Conservation (phyloP, 2,329 filamentous ascomycete species). For the Monilinia laxa region DNA sequence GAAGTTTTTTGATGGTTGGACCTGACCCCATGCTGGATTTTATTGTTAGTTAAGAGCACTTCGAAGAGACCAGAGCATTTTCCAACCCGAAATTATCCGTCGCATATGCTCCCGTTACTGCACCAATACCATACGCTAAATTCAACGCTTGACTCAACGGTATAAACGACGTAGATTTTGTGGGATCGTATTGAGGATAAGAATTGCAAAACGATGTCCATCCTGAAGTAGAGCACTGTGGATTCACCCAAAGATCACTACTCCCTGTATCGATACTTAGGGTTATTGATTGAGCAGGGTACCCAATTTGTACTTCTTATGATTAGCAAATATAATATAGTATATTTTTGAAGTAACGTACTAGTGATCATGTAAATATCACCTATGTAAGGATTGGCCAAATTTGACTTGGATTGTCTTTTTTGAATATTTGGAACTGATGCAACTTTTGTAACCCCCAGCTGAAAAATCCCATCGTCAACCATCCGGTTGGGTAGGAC, state of each 20-base stretch:
- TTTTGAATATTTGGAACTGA: conserved; percentile 7
- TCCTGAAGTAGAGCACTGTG: conserved; percentile 21
- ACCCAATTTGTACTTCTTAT: conserved; percentile 20
- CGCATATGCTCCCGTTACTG: conserved; percentile 13
- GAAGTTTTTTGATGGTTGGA: conserved; percentile 16
- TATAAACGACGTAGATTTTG: conserved; percentile 9
- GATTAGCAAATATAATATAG: background rate
- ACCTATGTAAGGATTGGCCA: conserved; percentile 17
- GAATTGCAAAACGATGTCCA: conserved; percentile 15
- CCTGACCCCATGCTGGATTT: conserved; percentile 11
- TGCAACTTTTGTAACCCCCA: conserved; percentile 9
- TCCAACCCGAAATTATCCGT: conserved; percentile 19
- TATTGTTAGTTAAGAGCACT: background rate
- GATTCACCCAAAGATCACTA: conserved; percentile 23
- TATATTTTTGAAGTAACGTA: background rate
- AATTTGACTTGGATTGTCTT: conserved; percentile 5
- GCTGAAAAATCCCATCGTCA: conserved; percentile 9
- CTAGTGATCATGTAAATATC: conserved; percentile 22
- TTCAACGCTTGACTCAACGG: conserved; percentile 3
- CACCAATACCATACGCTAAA: conserved; percentile 15
- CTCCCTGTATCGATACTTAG: conserved; percentile 19
- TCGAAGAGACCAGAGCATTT: background rate
- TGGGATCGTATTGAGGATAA: conserved; percentile 14
- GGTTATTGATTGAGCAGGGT: conserved; percentile 11
- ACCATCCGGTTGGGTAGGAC: conserved; percentile 3